Percentiles rank a stretch among this genome's conserved stretches.
phyloP scores from a whole-genome alignment of 2,329 filamentous ascomycete genomes.

The Nannizziopsis barbatae region DNA sequence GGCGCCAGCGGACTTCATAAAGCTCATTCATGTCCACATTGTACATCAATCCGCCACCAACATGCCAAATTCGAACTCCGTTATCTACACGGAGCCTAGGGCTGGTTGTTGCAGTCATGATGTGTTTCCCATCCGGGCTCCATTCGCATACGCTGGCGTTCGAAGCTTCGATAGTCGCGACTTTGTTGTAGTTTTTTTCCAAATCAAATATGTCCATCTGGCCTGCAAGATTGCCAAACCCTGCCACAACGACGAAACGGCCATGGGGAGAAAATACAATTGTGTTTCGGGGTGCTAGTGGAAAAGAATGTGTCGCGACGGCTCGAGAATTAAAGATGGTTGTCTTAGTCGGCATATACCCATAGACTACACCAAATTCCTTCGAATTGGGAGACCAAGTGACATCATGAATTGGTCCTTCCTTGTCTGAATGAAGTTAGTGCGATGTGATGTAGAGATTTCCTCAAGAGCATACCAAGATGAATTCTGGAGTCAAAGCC shows the following conservation, averaged over 20 bases:
- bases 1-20: constrained; percentile 83
- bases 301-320: constrained; percentile 71
- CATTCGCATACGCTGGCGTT: constrained; percentile 95
- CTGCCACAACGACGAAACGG: constrained; percentile 84
- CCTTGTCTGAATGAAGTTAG: constrained; percentile 57
- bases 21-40: constrained; percentile 89
- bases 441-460: background rate
- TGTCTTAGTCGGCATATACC: constrained; percentile 98
- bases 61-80: constrained; percentile 89
- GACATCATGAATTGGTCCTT: constrained; percentile 95
- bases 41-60: constrained; percentile 81
- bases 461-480: constrained; percentile 42
- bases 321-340: constrained; percentile 93
- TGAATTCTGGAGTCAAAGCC: constrained; percentile 89
- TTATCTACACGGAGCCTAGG: constrained; percentile 94
- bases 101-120: constrained; percentile 95
- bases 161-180: constrained; percentile 86
- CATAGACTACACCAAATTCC: constrained; percentile 95
- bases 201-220: constrained; percentile 97
- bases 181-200: constrained; percentile 83
- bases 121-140: constrained; percentile 91
- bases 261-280: constrained; percentile 90
- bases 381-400: constrained; percentile 97
- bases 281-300: constrained; percentile 81
- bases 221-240: constrained; percentile 92